Evolutionary conservation across 306 rosid genomes (phyloP), one percentile per base, ranked within the genome.

Genomic region (Vigna trinervia): DNA sequence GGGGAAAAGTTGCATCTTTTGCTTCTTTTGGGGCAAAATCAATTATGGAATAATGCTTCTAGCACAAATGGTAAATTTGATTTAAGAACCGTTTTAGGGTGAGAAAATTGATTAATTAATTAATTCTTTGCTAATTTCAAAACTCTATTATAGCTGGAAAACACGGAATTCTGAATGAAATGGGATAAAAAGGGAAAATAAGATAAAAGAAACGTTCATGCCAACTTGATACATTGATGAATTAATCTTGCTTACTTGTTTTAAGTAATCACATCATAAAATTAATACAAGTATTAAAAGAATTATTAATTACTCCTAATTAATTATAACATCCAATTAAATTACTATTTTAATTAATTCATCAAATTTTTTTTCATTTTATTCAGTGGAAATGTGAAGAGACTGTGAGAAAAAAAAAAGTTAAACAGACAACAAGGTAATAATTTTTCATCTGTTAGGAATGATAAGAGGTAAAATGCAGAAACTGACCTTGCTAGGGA

Each of bases 401-500:
- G 65, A 59, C 19, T 12, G 1, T 0, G 1, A 28, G 43, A 12
- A 30, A 30, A 30, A 28, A 28, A 30, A 30, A 30, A 4, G 28
- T 26, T 26, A 58, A 58, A 23, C 8, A 54, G 12, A 54, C 1
- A 54, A 54, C 2, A 7, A 26, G 30, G 9, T 6, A 13, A 59
- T 5, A 59, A 38, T 4, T 23, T 12, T 59, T 59, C 19, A 13
- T 28, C 19, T 59, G 19, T 12, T 26, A 58, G 13, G 8, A 59
- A 17, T 28, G 20, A 28, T 8, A 30, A 59, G 6, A 6, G 66
- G 12, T 7, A 41, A 11, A 41, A 41, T 46, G 61, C 3, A 65
- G 36, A 62, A 6, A 78, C 89, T 78, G 50, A 94, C 98, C 98
- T 92, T 83, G 51, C 98, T 94, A 38, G 97, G 97, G 43, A 94